phyloP scores from a whole-genome alignment of 129 eudicot genomes.

The Tagetes erecta region DNA sequence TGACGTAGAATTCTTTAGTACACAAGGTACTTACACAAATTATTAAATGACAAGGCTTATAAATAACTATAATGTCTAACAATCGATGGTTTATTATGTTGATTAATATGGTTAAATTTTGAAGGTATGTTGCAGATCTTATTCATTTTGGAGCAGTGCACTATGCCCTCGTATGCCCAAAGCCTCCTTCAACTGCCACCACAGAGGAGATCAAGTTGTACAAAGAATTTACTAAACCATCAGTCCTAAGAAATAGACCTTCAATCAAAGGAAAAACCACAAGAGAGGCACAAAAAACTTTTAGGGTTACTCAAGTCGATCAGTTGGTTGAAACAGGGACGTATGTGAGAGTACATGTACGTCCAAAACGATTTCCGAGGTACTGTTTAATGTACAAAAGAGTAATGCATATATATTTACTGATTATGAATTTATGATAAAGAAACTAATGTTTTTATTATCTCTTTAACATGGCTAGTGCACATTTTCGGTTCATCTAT shows the following conservation, averaged over 20 bases:
- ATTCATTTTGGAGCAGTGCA: constrained; percentile 91
- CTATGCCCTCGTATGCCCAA: constrained; percentile 89
- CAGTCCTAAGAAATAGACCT: constrained; percentile 56
- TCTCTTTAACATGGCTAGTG: neutral
- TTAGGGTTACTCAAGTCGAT: constrained; percentile 55
- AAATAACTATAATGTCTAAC: no score
- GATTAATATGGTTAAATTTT: constrained; percentile 33
- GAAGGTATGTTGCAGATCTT: constrained; percentile 93
- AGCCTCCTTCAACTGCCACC: constrained; percentile 89
- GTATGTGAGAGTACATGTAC: constrained; percentile 89
- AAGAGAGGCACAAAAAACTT: constrained; percentile 88
- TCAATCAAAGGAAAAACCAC: constrained; percentile 90
- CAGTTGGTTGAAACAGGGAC: constrained; percentile 88
- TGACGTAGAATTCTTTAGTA: no score
- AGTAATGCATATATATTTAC: neutral
- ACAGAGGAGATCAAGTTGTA: constrained; percentile 59
- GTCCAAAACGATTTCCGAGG: constrained; percentile 97
- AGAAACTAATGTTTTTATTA: neutral
- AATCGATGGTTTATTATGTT: neutral
- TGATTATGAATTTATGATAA: neutral
- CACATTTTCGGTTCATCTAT: neutral
- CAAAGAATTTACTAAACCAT: constrained; percentile 66
- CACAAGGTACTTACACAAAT: no score
- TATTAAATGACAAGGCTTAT: no score
- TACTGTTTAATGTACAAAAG: constrained; percentile 21